Percentiles rank a stretch among this genome's conserved stretches.
phyloP scores from a whole-genome alignment of 139 green algal species.

The Tetraselmis chui region DNA sequence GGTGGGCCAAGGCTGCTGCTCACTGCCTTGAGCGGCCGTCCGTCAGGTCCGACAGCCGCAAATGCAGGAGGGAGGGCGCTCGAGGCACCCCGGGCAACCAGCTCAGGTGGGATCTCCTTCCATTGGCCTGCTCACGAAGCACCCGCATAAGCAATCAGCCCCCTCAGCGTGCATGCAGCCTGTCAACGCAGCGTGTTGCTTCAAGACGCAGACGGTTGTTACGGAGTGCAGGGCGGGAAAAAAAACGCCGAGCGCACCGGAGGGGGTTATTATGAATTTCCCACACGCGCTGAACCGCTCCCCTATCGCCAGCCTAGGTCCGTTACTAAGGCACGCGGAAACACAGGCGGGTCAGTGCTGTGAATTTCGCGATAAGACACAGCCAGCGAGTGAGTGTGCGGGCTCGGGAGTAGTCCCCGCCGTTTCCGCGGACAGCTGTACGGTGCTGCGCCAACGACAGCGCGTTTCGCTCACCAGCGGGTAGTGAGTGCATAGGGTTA shows the following conservation, averaged over 20 bases:
- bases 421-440: neutral
- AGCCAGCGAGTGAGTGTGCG: neutral
- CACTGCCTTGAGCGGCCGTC: neutral
- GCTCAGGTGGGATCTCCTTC: neutral
- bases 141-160: too few species aligned
- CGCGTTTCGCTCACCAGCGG: neutral
- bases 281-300: neutral
- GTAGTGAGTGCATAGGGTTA: neutral
- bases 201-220: neutral
- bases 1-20: too few species aligned
- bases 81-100: neutral
- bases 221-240: neutral
- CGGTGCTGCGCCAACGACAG: too few species aligned
- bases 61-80: neutral
- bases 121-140: neutral
- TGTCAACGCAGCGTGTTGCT: too few species aligned
- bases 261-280: neutral
- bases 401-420: neutral
- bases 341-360: too few species aligned
- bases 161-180: too few species aligned
- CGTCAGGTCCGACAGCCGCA: neutral
- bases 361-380: too few species aligned
- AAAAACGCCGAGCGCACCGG: neutral
- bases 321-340: too few species aligned
- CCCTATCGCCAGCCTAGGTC: neutral